Percentiles rank a stretch among this genome's conserved stretches.
Evolutionary conservation across 2,329 filamentous ascomycete species (phyloP).

Genomic region (Fusarium buxicola): DNA sequence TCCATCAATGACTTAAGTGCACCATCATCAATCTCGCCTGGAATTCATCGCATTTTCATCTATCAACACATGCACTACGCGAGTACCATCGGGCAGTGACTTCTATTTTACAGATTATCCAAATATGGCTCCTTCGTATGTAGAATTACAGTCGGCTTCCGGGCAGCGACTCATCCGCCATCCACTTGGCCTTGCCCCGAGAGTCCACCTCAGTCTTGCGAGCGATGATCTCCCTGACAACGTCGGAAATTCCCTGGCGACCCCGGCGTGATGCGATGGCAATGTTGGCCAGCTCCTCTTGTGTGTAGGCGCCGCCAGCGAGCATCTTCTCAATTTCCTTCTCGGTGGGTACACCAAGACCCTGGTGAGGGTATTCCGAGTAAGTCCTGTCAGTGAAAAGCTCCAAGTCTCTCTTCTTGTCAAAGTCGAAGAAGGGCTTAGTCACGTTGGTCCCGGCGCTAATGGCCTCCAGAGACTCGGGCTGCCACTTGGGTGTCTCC

Average conservation of each 20-base stretch:
- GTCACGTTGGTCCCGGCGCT: slow-evolving; percentile 63
- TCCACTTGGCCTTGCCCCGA: slow-evolving; percentile 58
- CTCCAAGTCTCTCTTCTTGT: slow-evolving; percentile 60
- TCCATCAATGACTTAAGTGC: slow-evolving; percentile 9
- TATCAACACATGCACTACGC: slow-evolving; percentile 44
- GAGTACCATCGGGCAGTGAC: slow-evolving; percentile 29
- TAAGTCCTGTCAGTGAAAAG: slow-evolving; percentile 75
- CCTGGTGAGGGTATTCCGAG: slow-evolving; percentile 75
- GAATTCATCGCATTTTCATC: slow-evolving; percentile 37
- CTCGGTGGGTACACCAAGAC: slow-evolving; percentile 82
- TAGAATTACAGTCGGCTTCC: slow-evolving; percentile 50
- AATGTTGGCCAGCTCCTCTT: slow-evolving; percentile 70
- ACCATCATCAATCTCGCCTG: slow-evolving; percentile 15
- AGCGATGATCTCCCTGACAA: slow-evolving; percentile 75
- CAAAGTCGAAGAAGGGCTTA: slow-evolving; percentile 75
- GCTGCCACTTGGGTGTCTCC: slow-evolving; percentile 78
- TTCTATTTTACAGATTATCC: slow-evolving; percentile 46
- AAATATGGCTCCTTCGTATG: slow-evolving; percentile 16
- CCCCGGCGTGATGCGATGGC: slow-evolving; percentile 69
- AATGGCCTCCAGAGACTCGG: slow-evolving; percentile 77
- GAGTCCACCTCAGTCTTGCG: slow-evolving; percentile 68
- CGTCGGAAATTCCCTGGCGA: slow-evolving; percentile 76
- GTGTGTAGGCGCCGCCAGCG: slow-evolving; percentile 53
- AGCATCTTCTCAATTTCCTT: slow-evolving; percentile 64
- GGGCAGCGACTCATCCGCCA: slow-evolving; percentile 44